Evolutionary conservation across 1,284 basidiomycete genomes (phyloP).

Genomic region (Bjerkandera adusta): DNA sequence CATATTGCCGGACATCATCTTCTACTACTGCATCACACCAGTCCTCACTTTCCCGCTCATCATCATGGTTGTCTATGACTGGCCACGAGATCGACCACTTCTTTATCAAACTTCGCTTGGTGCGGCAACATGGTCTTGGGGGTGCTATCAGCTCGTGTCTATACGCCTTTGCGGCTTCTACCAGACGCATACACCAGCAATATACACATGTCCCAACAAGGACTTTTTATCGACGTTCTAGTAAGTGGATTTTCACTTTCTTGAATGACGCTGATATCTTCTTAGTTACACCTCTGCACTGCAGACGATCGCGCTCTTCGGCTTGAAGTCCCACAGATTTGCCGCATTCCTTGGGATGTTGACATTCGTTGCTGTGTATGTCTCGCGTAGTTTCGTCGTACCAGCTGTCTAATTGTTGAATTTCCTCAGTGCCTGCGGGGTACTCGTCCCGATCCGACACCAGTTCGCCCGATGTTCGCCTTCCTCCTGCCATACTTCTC

Average conservation of each 20-base stretch:
- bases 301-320: slow-evolving; percentile 78
- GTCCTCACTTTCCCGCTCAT: slow-evolving; percentile 39
- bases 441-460: no score
- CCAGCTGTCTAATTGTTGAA: neutral
- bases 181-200: slow-evolving; percentile 21
- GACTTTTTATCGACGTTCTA: slow-evolving; percentile 68
- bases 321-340: slow-evolving; percentile 67
- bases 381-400: no score
- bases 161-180: slow-evolving; percentile 64
- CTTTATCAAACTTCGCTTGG: slow-evolving; percentile 60
- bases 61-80: slow-evolving; percentile 65
- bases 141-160: slow-evolving; percentile 47
- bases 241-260: slow-evolving; percentile 36
- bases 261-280: slow-evolving; percentile 1
- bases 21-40: slow-evolving; percentile 57
- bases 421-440: no score
- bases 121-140: slow-evolving; percentile 57
- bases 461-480: no score
- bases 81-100: slow-evolving; percentile 54
- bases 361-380: slow-evolving; percentile 56
- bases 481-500: no score
- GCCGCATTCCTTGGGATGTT: slow-evolving; percentile 59
- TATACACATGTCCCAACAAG: slow-evolving; percentile 41
- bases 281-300: slow-evolving; percentile 53
- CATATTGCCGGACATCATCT: slow-evolving; percentile 52